These are phyloP conservation scores for Suillus americanus DNA, from an alignment of 768 basidiomycete species.

Conservation along the genomic window DNA sequence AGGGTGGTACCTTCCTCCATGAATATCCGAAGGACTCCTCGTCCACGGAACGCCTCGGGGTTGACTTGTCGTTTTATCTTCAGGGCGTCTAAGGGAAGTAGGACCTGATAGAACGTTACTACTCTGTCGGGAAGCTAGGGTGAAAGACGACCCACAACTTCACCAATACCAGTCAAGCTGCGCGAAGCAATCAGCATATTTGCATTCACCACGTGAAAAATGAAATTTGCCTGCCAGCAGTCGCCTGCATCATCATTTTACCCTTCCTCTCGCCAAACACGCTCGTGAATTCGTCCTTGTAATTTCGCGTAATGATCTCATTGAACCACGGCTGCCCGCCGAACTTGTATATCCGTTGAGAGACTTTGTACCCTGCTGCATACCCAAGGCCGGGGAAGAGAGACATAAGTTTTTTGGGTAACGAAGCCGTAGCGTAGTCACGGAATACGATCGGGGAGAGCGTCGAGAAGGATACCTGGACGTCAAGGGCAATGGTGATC, in stretches of 20 bases:
- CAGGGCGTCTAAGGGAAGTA: slow-evolving; percentile 94
- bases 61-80: slow-evolving; percentile 99
- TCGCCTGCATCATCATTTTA: slow-evolving; percentile 93
- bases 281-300: slow-evolving; percentile 78
- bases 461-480: slow-evolving; percentile 60
- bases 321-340: slow-evolving; percentile 98
- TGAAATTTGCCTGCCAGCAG: slow-evolving; percentile 78
- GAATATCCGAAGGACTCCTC: slow-evolving; percentile 87
- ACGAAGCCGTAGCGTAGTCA: slow-evolving; percentile 68
- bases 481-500: neutral
- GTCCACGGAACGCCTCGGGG: slow-evolving; percentile 96
- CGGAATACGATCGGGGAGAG: slow-evolving; percentile 86
- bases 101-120: slow-evolving; percentile 49
- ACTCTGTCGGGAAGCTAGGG: neutral
- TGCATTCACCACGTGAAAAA: neutral
- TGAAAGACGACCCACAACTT: slow-evolving; percentile 65
- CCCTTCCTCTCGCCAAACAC: slow-evolving; percentile 93
- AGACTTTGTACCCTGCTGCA: slow-evolving; percentile 96
- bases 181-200: neutral
- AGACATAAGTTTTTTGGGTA: slow-evolving; percentile 73
- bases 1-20: slow-evolving; percentile 88
- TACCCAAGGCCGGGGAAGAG: slow-evolving; percentile 99
- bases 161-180: slow-evolving; percentile 82
- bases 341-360: slow-evolving; percentile 96
- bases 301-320: slow-evolving; percentile 83